Conservation (phyloP, 2,329 filamentous ascomycete species). For the Clarireedia sp. region DNA sequence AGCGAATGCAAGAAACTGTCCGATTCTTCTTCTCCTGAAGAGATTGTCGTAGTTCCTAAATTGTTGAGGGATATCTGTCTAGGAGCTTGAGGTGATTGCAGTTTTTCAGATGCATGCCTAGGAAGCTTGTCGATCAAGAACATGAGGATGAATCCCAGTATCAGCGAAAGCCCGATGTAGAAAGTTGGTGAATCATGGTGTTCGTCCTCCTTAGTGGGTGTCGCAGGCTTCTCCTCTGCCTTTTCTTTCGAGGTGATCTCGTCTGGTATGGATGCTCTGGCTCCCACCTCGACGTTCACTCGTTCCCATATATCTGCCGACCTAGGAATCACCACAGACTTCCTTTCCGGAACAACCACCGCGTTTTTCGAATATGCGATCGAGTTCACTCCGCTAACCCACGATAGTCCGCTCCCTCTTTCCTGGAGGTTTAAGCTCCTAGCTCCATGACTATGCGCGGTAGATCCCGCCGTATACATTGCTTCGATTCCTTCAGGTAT, state of each 20-base stretch:
- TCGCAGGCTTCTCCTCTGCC: conserved; percentile 2
- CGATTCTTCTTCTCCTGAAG: conserved; percentile 42
- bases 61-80: conserved; percentile 87
- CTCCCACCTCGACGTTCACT: background rate
- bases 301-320: background rate
- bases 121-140: conserved; percentile 87
- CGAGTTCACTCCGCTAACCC: conserved; percentile 17
- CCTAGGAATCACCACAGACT: background rate
- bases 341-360: background rate
- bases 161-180: conserved; percentile 80
- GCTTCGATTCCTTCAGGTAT: conserved; percentile 96
- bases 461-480: conserved; percentile 53
- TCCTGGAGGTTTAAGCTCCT: conserved; percentile 9
- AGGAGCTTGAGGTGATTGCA: conserved; percentile 58
- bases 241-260: conserved; percentile 6
- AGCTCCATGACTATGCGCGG: conserved; percentile 20
- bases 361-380: conserved; percentile 12
- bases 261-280: background rate
- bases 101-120: conserved; percentile 57
- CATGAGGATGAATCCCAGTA: conserved; percentile 91
- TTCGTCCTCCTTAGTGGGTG: conserved; percentile 23
- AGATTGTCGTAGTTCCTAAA: conserved; percentile 47
- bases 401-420: conserved; percentile 14
- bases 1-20: conserved; percentile 53
- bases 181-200: conserved; percentile 49